These are phyloP conservation scores for Colletotrichum spinosum DNA, from an alignment of 2,329 filamentous ascomycete genomes.

Conservation along the genomic window DNA sequence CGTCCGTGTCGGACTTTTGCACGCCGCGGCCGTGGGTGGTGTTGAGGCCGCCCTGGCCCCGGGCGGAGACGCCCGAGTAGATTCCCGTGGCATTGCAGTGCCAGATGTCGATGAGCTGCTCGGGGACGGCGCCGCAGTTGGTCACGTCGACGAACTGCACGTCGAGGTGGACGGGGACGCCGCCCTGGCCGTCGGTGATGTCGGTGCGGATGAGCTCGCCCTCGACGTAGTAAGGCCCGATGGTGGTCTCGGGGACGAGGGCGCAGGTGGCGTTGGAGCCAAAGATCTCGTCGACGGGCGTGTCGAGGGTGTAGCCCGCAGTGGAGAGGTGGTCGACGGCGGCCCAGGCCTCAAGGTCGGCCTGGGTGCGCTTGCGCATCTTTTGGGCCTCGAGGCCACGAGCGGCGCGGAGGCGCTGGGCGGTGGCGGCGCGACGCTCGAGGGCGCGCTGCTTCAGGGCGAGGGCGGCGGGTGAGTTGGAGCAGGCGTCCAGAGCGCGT, in stretches of 20 bases:
- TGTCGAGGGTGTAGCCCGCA: conserved; percentile 47
- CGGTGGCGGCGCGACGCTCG: conserved; percentile 52
- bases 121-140: conserved; percentile 38
- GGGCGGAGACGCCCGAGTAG: conserved; percentile 49
- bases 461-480: conserved; percentile 50
- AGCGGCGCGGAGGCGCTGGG: conserved; percentile 52
- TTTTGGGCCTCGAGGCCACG: conserved; percentile 46
- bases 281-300: conserved; percentile 43
- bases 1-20: conserved; percentile 40
- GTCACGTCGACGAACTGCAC: conserved; percentile 41
- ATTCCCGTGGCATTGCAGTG: conserved; percentile 52
- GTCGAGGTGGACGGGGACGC: conserved; percentile 54
- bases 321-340: conserved; percentile 47
- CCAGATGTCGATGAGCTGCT: conserved; percentile 41
- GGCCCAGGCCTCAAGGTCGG: conserved; percentile 48
- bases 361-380: conserved; percentile 49
- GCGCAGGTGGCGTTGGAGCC: conserved; percentile 35
- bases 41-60: conserved; percentile 38
- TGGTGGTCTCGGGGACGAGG: conserved; percentile 32
- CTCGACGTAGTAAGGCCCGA: conserved; percentile 48
- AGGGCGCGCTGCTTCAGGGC: conserved; percentile 53
- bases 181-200: conserved; percentile 54
- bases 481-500: conserved; percentile 54
- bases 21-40: conserved; percentile 33
- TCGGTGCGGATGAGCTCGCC: conserved; percentile 59